Conservation (phyloP, 108 stramenopile species). For the Fragilariopsis cylindrus region DNA sequence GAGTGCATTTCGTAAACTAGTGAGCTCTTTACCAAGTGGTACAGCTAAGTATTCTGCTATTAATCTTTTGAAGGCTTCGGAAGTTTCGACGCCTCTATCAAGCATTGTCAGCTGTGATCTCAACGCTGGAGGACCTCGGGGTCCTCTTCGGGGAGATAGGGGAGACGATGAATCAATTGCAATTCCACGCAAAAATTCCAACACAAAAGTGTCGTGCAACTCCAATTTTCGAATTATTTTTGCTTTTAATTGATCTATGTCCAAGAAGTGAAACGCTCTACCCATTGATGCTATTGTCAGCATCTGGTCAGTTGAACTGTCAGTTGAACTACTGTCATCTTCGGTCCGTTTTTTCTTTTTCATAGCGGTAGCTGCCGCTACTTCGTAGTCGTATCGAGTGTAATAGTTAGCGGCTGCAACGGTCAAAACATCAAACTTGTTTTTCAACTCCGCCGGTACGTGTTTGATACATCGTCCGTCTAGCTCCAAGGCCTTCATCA, state of each 20-base stretch:
- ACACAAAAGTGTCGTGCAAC: constrained; percentile 30
- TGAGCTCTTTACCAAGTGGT: constrained; percentile 21
- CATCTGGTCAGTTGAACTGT: too few species aligned
- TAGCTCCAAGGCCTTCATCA: constrained; percentile 25
- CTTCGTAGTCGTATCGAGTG: neutral
- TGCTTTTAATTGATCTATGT: constrained; percentile 14
- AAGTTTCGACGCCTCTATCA: constrained; percentile 40
- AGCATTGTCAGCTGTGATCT: constrained; percentile 32
- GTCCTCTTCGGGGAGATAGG: neutral
- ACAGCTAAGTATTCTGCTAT: constrained; percentile 44
- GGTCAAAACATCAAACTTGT: constrained; percentile 22
- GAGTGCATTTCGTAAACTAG: constrained; percentile 26
- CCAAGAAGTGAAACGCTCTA: neutral
- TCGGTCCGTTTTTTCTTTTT: neutral
- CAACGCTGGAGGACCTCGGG: neutral
- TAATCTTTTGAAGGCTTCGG: constrained; percentile 37
- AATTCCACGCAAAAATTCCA: constrained; percentile 38
- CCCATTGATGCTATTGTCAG: constrained; percentile 3
- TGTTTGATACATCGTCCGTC: constrained; percentile 32
- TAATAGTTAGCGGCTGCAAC: constrained; percentile 28
- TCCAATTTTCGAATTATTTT: constrained; percentile 18
- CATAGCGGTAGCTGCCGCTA: neutral
- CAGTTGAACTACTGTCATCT: too few species aligned
- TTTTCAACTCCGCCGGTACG: neutral
- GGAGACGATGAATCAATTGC: constrained; percentile 12